Evolutionary conservation across 176 grass and related monocot genomes (phyloP), one percentile per base, ranked within the genome.

Genomic region (Hsuehochloa calcarea): DNA sequence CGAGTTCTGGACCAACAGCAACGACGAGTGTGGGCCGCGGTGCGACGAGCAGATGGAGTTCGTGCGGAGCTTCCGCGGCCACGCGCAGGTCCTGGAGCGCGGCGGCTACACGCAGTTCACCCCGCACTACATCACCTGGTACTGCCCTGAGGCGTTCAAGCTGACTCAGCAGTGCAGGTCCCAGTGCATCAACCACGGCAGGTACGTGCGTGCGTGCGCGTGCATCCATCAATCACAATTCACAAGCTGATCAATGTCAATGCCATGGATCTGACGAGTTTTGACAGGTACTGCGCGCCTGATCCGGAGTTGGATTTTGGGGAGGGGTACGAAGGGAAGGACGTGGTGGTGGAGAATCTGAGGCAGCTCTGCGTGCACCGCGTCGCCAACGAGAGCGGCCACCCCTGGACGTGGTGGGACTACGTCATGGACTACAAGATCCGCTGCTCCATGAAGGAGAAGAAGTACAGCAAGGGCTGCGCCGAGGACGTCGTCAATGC

Each of bases 121-220:
- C 23, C 96, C 96, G n/a, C 96, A 98, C 81, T 98, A 98, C 91
- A 93, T 98, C 86, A 98, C 96, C 71, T 98, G 93, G 96, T 98
- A 85, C 78, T 98, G 96, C 87, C 96, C 96, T 0, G 91, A 95
- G 38, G 76, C 87, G 12, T 98, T 98, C 83, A 84, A 79, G 35
- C 56, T 66, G 0, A 92, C 86, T 62, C 83, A 39, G 72, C 91
- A 98, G 75, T 98, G 96, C 89, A 82, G 26, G 80, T 85, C 91
- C 3, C 96, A 98, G 82, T 98, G 96, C 91, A 93, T 98, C 91
- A 95, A 98, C 93, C 92, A 69, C 45, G 95, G 95, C 46, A 75
- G 92, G 62, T 99, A 96, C 77, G 4, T 15, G 46, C 44, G 44
- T 12, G 44, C 46, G 46, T 47, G 12, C 46, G 46, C 46, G 46